Conservation (phyloP, 805 yeast species). For the Hemisphaericaspora nanyangensis region DNA sequence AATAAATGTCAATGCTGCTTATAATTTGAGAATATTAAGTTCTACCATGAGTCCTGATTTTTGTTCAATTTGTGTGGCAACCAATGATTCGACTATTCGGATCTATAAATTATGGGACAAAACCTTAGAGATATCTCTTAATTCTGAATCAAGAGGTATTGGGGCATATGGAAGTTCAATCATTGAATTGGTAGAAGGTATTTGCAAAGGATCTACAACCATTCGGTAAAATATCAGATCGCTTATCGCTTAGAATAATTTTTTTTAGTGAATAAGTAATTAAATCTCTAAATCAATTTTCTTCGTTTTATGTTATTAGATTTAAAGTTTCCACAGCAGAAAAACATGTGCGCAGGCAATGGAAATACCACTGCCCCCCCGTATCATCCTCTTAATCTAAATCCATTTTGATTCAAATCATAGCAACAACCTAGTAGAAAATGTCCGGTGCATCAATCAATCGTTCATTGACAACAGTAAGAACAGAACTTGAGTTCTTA, state of each 20-base stretch:
- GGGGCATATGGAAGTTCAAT: conserved; percentile 21
- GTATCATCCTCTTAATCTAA: too few relatives aligned
- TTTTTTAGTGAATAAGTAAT: too few relatives aligned
- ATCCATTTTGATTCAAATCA: too few relatives aligned
- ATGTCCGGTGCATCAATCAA: conserved; percentile 61
- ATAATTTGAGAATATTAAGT: conserved; percentile 58
- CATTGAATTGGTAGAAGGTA: conserved; percentile 56
- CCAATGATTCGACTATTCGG: conserved; percentile 74
- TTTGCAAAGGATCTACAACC: conserved; percentile 23
- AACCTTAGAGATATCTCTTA: conserved; percentile 22
- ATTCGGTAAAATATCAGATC: conserved; percentile 13
- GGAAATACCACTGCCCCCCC: too few relatives aligned
- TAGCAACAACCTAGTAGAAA: background rate
- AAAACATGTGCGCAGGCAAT: too few relatives aligned
- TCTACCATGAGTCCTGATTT: conserved; percentile 66
- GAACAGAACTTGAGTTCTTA: conserved; percentile 78
- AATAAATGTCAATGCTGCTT: conserved; percentile 46
- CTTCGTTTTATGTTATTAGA: too few relatives aligned
- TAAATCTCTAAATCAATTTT: too few relatives aligned
- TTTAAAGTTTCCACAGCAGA: too few relatives aligned
- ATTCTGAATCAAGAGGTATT: conserved; percentile 13
- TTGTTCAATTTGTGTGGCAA: conserved; percentile 62
- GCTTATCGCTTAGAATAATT: too few relatives aligned
- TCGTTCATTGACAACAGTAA: conserved; percentile 70
- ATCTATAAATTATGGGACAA: conserved; percentile 68